Conservation (phyloP, 129 eudicot genomes). For the Arctium minus region DNA sequence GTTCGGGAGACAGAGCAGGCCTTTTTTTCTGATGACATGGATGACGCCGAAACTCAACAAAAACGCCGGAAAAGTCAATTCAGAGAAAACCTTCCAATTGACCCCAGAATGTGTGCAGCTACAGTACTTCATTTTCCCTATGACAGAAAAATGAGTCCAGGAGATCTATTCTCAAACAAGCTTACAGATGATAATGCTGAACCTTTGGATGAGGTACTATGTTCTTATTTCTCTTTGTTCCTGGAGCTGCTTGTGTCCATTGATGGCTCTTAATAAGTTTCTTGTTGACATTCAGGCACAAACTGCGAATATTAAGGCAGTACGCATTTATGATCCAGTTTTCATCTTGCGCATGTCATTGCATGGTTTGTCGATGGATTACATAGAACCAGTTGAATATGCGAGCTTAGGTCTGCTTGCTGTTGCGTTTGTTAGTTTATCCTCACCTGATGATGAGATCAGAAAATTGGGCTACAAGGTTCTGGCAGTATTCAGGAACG, state of each 20-base stretch:
- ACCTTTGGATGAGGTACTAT: constrained; percentile 41
- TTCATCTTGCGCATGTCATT: constrained; percentile 79
- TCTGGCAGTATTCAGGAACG: constrained; percentile 55
- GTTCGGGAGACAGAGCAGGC: constrained; percentile 42
- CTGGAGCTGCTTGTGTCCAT: not conserved
- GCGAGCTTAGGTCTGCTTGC: constrained; percentile 92
- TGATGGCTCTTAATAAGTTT: constrained; percentile 4
- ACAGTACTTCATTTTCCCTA: constrained; percentile 83
- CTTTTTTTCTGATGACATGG: constrained; percentile 21
- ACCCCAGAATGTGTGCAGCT: constrained; percentile 69
- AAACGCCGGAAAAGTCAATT: constrained; percentile 58
- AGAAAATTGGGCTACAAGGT: constrained; percentile 78
- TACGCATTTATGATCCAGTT: constrained; percentile 72
- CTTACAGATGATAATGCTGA: constrained; percentile 25
- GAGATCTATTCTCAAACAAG: constrained; percentile 19
- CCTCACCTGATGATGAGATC: constrained; percentile 70
- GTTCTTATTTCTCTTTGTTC: not conserved
- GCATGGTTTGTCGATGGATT: constrained; percentile 74
- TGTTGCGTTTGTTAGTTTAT: constrained; percentile 70
- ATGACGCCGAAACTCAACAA: constrained; percentile 38
- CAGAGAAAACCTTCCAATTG: constrained; percentile 78
- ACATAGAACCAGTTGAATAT: constrained; percentile 78
- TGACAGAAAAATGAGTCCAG: constrained; percentile 36
- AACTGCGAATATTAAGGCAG: constrained; percentile 17
- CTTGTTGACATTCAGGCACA: constrained; percentile 36